phyloP scores from a whole-genome alignment of 169 alveolate genomes.

The Eimeria falciformis region DNA sequence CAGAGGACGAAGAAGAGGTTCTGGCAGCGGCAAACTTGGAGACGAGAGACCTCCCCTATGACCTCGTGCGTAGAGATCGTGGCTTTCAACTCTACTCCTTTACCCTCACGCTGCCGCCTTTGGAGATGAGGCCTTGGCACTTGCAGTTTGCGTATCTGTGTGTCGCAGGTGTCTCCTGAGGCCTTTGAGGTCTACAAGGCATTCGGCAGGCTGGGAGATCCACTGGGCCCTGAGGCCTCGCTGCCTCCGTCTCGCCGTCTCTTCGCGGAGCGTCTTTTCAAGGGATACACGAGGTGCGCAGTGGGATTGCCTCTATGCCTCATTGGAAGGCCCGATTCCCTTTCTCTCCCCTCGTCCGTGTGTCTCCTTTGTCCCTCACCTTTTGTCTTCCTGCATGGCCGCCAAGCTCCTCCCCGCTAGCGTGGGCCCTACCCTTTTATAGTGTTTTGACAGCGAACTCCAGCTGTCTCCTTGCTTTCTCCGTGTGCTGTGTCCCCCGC shows the following conservation, averaged over 20 bases:
- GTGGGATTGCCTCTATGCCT: too few species aligned
- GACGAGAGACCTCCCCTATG: slow-evolving; percentile 12
- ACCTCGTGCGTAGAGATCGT: neutral
- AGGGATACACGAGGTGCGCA: slow-evolving; percentile 46
- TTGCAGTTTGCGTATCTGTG: neutral
- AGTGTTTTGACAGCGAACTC: too few species aligned
- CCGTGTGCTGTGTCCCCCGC: neutral
- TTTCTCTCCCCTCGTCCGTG: too few species aligned
- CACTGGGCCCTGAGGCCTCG: slow-evolving; percentile 60
- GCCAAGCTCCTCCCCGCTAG: too few species aligned
- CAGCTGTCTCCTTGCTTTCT: too few species aligned
- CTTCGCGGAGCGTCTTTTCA: slow-evolving; percentile 71
- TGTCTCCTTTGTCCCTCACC: too few species aligned
- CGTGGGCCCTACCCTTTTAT: too few species aligned
- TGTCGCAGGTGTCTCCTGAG: slow-evolving; percentile 51
- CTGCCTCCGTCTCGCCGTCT: slow-evolving; percentile 66
- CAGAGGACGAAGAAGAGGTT: neutral
- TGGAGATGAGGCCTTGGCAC: neutral
- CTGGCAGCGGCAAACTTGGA: neutral
- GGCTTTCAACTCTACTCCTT: neutral
- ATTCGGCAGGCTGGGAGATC: slow-evolving; percentile 77
- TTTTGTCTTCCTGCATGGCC: too few species aligned
- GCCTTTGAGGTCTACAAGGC: slow-evolving; percentile 74
- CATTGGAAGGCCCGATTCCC: too few species aligned
- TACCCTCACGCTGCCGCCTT: neutral